Evolutionary conservation across 2,329 filamentous ascomycete genomes (phyloP).

Genomic region (Fusarium brevicatenulatum): DNA sequence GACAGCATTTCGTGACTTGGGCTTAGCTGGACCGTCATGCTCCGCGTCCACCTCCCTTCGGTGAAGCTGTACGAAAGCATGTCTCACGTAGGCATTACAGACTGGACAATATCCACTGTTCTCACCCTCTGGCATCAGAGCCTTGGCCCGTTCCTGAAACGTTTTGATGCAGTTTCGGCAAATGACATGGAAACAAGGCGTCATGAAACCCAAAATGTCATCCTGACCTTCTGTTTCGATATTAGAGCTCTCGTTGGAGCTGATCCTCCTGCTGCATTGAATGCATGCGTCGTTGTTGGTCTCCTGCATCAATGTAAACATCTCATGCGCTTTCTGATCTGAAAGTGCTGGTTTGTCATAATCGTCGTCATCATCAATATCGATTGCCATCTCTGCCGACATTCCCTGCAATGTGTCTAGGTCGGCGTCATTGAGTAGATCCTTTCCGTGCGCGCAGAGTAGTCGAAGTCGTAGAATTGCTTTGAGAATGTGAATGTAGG

Average conservation of each 20-base stretch:
- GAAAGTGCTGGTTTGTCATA: conserved; percentile 67
- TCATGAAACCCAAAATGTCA: conserved; percentile 79
- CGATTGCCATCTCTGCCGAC: conserved; percentile 86
- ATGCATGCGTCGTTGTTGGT: conserved; percentile 80
- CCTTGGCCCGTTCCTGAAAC: conserved; percentile 65
- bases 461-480: conserved; percentile 89
- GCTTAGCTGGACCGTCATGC: conserved; percentile 61
- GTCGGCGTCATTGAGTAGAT: conserved; percentile 87
- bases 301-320: conserved; percentile 85
- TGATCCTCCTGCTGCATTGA: conserved; percentile 73
- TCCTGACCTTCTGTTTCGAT: conserved; percentile 69
- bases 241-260: conserved; percentile 63
- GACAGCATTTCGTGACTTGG: conserved; percentile 49
- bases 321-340: conserved; percentile 82
- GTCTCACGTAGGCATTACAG: conserved; percentile 72
- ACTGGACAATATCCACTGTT: conserved; percentile 69
- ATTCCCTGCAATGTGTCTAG: conserved; percentile 81
- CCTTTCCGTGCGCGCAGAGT: conserved; percentile 93
- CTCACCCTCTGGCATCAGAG: conserved; percentile 51
- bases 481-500: conserved; percentile 94
- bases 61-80: conserved; percentile 75
- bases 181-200: conserved; percentile 86
- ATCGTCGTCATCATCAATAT: conserved; percentile 82
- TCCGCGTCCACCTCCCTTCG: conserved; percentile 67
- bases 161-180: conserved; percentile 77